Base-by-base conservation (phyloP, 345 rosid species). In the Arabis alpina region DNA sequence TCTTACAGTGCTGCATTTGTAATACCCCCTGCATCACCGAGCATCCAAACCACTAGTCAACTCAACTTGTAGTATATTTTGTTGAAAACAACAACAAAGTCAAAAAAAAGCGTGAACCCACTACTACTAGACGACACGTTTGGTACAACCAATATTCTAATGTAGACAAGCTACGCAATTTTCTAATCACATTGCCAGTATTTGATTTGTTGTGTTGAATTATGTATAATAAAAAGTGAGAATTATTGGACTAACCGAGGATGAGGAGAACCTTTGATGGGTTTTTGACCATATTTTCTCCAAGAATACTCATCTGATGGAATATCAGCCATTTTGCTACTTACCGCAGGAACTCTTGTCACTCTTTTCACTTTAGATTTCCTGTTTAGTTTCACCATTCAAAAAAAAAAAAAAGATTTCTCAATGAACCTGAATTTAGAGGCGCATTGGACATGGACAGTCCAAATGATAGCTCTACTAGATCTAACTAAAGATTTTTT, bases 221-320 rank as follows among this genome's bases (percentile, higher is more conserved):
- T 19, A 19, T 28, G 4, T 2, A 28, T 3, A 28, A 28, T 28
- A 28, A 28, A 8, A 36, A 36, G 40, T 36, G 40, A 36, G 40
- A 36, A 36, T 8, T 36, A 8, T 2, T 10, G 11, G 0, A 68
- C 86, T 13, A 48, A 90, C 98, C 98, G 90, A 60, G 97, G 98
- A 79, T 93, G 96, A 78, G 98, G 98, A 11, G 98, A 93, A 36
- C 98, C 98, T 68, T 93, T 93, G 80, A 93, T 93, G 3, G 98
- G 97, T 76, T 93, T 93, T 60, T 93, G 98, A 32, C 98, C 98
- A 41, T 93, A 93, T 47, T 93, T 93, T 77, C 98, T 87, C 98
- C 98, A 93, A 8, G 96, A 91, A 57, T 61, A 93, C 40, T 91
- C 94, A 42, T 93, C 97, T 0, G 97, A 77, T 36, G 98, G 97